These are phyloP conservation scores for Aureobasidium pullulans DNA, from an alignment of 2,329 filamentous ascomycete species.

Conservation along the genomic window DNA sequence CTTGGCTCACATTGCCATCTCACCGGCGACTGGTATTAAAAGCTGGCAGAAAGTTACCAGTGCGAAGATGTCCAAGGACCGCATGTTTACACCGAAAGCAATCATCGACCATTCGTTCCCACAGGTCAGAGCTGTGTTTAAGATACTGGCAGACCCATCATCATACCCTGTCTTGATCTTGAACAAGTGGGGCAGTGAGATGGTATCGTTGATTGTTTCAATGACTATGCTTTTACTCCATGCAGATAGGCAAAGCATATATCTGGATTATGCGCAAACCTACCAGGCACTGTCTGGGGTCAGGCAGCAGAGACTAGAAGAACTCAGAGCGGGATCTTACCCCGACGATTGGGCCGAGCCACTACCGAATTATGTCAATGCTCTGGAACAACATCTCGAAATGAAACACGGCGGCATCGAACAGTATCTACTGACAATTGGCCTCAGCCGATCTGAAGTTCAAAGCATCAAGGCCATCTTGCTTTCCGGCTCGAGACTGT, in stretches of 20 bases:
- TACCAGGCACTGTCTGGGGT: background rate
- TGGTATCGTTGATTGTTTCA: background rate
- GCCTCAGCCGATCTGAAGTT: background rate
- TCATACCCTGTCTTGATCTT: background rate
- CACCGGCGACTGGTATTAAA: background rate
- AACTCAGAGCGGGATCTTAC: background rate
- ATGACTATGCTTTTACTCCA: background rate
- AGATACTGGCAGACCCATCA: background rate
- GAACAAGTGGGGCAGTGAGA: background rate
- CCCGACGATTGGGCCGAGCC: background rate
- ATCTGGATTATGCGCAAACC: background rate
- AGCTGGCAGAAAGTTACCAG: background rate
- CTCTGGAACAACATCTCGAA: background rate
- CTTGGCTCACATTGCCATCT: background rate
- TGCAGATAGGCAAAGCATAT: background rate
- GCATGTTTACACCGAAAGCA: background rate
- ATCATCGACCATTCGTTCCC: background rate
- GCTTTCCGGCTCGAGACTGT: background rate
- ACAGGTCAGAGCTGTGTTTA: conserved; percentile 1
- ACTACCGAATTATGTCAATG: background rate
- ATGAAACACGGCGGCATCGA: background rate
- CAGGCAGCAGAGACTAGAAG: background rate
- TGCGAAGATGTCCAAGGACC: background rate
- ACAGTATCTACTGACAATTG: background rate
- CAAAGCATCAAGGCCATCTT: background rate